Evolutionary conservation across 2,329 filamentous ascomycete genomes (phyloP).

Genomic region (Penicillium sp.): DNA sequence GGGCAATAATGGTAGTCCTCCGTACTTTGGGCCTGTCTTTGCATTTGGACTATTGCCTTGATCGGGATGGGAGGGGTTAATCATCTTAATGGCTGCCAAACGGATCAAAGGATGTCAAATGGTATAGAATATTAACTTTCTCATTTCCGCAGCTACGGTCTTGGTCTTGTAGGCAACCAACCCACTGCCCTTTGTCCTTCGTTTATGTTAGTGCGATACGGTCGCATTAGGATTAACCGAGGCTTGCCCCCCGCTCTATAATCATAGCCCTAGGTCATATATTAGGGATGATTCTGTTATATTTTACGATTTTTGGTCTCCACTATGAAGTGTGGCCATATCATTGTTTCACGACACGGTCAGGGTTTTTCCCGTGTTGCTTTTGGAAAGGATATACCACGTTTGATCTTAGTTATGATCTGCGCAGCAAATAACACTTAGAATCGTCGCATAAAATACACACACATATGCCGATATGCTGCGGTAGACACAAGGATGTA

Average conservation of each 20-base stretch:
- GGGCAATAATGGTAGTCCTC: neutral
- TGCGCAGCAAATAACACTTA: neutral
- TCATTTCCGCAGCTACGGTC: neutral
- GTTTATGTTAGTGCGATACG: neutral
- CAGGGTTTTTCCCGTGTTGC: neutral
- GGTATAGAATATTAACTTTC: neutral
- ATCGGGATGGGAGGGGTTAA: neutral
- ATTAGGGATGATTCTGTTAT: neutral
- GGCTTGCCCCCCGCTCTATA: neutral
- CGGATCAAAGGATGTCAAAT: neutral
- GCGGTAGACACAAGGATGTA: neutral
- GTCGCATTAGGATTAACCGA: neutral
- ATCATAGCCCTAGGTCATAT: neutral
- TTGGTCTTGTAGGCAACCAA: neutral
- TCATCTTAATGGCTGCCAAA: neutral
- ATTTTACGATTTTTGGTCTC: no score
- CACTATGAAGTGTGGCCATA: neutral
- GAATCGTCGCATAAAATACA: neutral
- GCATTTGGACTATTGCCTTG: neutral
- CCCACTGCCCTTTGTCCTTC: neutral
- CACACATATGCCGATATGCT: neutral
- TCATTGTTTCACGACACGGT: no score
- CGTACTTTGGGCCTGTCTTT: neutral
- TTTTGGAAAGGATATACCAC: neutral
- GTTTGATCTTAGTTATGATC: neutral